Evolutionary conservation across 1,139 yeast species (phyloP).

Genomic region (Debaryomyces psychrophilus): DNA sequence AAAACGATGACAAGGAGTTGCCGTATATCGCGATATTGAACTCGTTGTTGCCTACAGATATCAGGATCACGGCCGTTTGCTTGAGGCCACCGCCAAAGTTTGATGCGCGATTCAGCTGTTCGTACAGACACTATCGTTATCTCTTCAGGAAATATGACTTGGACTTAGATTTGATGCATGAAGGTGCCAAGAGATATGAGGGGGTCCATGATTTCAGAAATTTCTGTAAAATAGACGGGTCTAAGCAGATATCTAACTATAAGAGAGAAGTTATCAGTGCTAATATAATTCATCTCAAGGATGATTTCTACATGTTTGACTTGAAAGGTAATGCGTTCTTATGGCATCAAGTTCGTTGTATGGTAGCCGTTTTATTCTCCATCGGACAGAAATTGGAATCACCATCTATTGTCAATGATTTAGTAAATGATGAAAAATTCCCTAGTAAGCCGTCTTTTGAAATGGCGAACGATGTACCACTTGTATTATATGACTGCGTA

Average conservation of each 20-base stretch:
- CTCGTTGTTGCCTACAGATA: constrained; percentile 76
- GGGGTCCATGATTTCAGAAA: constrained; percentile 93
- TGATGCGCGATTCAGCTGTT: constrained; percentile 92
- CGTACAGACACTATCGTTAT: constrained; percentile 81
- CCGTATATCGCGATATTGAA: constrained; percentile 79
- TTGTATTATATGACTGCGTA: constrained; percentile 85
- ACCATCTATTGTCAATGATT: constrained; percentile 56
- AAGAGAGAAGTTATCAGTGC: constrained; percentile 59
- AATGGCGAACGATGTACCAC: constrained; percentile 92
- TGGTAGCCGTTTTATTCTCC: constrained; percentile 80
- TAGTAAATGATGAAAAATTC: constrained; percentile 59
- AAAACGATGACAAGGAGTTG: constrained; percentile 65
- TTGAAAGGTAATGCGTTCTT: constrained; percentile 87
- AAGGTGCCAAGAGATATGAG: constrained; percentile 64
- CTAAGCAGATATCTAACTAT: constrained; percentile 85
- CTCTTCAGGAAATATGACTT: constrained; percentile 59
- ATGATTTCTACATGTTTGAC: constrained; percentile 67
- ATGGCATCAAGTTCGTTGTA: constrained; percentile 98
- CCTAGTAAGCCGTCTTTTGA: constrained; percentile 81
- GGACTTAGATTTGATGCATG: constrained; percentile 65
- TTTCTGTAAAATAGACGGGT: constrained; percentile 91
- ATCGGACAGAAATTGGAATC: constrained; percentile 80
- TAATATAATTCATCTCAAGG: constrained; percentile 47
- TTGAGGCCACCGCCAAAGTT: constrained; percentile 80
- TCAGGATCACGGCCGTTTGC: constrained; percentile 79